Evolutionary conservation across 495 filamentous ascomycete species (phyloP).

Genomic region (Saxophila tyrrhenica): DNA sequence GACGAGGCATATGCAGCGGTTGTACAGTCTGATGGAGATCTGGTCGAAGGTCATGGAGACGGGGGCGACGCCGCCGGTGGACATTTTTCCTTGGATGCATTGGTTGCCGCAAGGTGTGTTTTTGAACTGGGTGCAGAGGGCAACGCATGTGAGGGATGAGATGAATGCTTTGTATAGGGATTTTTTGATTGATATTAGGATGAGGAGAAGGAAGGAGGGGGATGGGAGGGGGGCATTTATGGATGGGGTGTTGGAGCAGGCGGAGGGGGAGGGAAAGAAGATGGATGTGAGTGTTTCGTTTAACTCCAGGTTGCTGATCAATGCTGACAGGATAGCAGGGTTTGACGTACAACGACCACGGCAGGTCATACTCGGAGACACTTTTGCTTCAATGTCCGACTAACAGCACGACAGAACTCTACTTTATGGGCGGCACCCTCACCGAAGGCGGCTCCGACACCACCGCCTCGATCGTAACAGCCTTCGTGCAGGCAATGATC

Average conservation of each 20-base stretch:
- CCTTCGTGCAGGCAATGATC: conserved; percentile 37
- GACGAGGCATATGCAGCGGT: conserved; percentile 28
- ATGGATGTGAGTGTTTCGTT: not conserved
- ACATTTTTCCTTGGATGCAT: conserved; percentile 36
- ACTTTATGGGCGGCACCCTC: conserved; percentile 17
- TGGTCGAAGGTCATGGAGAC: conserved; percentile 39
- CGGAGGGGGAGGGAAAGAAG: conserved; percentile 27
- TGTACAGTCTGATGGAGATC: conserved; percentile 39
- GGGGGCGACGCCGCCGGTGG: conserved; percentile 42
- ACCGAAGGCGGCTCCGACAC: conserved; percentile 44
- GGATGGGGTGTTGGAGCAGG: conserved; percentile 35
- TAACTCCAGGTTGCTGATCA: not conserved
- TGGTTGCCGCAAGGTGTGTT: conserved; percentile 34
- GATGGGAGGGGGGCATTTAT: conserved; percentile 29
- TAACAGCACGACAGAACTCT: conserved; percentile 8
- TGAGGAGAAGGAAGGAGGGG: conserved; percentile 9
- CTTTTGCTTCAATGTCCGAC: too few relatives aligned
- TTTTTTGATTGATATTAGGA: conserved; percentile 13
- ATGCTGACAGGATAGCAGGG: not conserved
- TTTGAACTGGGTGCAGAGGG: conserved; percentile 31
- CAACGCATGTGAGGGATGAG: conserved; percentile 27
- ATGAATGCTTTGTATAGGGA: conserved; percentile 36
- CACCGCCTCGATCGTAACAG: conserved; percentile 25
- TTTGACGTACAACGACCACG: not conserved
- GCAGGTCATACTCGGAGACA: too few relatives aligned